These are phyloP conservation scores for Backusella morwellensis DNA, from an alignment of 192 early-diverging fungal genomes.

Conservation along the genomic window DNA sequence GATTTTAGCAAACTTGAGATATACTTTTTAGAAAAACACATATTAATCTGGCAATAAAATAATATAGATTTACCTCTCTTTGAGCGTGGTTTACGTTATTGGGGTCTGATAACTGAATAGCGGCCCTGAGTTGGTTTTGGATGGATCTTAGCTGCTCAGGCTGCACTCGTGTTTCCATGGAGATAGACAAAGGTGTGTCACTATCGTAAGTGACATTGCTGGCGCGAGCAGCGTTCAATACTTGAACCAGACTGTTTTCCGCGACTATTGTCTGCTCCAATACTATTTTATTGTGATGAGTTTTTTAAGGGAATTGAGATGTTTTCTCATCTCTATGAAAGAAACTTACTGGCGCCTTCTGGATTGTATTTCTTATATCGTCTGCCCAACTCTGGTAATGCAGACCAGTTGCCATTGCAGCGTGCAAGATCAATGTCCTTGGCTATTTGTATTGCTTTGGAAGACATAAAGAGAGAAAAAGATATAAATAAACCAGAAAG, in stretches of 20 bases:
- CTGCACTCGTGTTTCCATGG: conserved; percentile 15
- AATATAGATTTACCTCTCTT: conserved; percentile 7
- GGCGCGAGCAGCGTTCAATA: not conserved
- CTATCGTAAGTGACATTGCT: conserved; percentile 10
- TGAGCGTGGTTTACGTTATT: not conserved
- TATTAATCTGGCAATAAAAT: not conserved
- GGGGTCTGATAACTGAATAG: not conserved
- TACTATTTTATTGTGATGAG: conserved; percentile 16
- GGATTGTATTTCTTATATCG: conserved; percentile 56
- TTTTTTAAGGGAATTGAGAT: not conserved
- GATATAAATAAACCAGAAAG: not conserved
- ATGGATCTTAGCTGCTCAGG: conserved; percentile 10
- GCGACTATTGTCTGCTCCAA: conserved; percentile 40
- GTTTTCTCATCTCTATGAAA: not conserved
- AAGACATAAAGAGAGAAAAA: conserved; percentile 26
- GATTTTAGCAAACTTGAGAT: conserved; percentile 39
- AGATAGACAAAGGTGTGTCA: conserved; percentile 27
- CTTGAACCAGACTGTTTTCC: conserved; percentile 31
- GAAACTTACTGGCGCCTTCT: conserved; percentile 47
- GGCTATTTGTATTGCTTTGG: conserved; percentile 43
- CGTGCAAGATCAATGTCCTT: conserved; percentile 44
- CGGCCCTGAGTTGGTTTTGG: conserved; percentile 20
- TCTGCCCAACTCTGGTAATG: conserved; percentile 49
- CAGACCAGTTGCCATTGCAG: conserved; percentile 44
- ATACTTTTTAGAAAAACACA: not conserved